Base-by-base conservation (phyloP, 2,329 filamentous ascomycete species). In the Periconia digitata region DNA sequence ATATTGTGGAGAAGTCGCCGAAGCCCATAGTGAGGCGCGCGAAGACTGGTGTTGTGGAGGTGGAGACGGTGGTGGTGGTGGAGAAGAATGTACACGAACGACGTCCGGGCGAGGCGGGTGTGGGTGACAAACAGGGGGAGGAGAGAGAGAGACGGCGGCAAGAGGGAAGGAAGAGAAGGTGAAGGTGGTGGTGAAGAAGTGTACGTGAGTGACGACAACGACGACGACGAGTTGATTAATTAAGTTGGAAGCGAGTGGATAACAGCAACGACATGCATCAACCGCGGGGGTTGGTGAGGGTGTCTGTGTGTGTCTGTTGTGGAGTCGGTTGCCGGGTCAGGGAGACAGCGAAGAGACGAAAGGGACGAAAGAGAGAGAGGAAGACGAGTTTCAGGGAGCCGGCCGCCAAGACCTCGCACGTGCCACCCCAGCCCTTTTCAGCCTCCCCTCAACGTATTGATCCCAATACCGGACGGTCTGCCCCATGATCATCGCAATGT, bases 1-100 rank as follows among this genome's bases (percentile, higher is more conserved):
- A 99, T 77, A 97, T 87, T 61, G 80, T 79, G 49, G 86, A 84
- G 75, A 97, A 97, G 75, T 95, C 88, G 61, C 92, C 92, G 74
- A 97, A 97, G 56, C 85, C 88, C 81, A 95, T 92, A 5, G 18
- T 64, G 8, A 50, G 50, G 47, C 49, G 44, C 44, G 17, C 8
- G 39, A 47, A 39, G 15, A 13, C 16, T 12, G 18, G 39, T 24
- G 21, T 7, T 21, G 15, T 7, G 7, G 21, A n/a, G 10, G 39
- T 16, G 16, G 18, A 23, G 23, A 12, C 10, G 12, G 13, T 27
- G 20, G 8, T 10, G 10, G 15, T 23, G 39, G 21, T 17, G 39
- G n/a, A n/a, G 21, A n/a, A 21, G 20, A 13, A 20, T 39, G 17
- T 20, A 17, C n/a, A 17, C 21, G n/a, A n/a, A 27, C 24, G 21